phyloP scores from a whole-genome alignment of 2,329 filamentous ascomycete genomes.

The Aureobasidium sp. region DNA sequence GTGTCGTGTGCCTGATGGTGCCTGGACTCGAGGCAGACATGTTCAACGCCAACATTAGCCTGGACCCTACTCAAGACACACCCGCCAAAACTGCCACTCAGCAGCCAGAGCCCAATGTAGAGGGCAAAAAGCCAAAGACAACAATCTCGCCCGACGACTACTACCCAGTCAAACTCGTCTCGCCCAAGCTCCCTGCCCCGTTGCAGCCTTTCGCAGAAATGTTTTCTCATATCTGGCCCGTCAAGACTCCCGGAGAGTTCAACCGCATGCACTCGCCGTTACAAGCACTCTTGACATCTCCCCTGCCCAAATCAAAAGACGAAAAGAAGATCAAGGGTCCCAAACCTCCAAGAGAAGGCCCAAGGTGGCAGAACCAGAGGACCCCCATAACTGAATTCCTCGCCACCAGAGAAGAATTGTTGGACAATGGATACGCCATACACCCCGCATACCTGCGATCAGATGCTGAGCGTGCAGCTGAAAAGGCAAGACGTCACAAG shows the following conservation, averaged over 20 bases:
- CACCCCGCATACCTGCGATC: slow-evolving; percentile 68
- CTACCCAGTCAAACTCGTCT: slow-evolving; percentile 40
- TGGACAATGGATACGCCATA: slow-evolving; percentile 74
- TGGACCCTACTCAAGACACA: slow-evolving; percentile 14
- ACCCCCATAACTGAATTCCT: slow-evolving; percentile 79
- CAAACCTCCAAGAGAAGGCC: slow-evolving; percentile 56
- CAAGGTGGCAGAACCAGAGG: slow-evolving; percentile 64
- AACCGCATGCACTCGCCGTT: slow-evolving; percentile 81
- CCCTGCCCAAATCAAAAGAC: slow-evolving; percentile 61
- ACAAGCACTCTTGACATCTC: slow-evolving; percentile 71
- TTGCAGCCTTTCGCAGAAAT: slow-evolving; percentile 65
- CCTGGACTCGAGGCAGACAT: slow-evolving; percentile 86
- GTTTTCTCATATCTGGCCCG: slow-evolving; percentile 83
- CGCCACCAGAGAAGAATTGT: slow-evolving; percentile 63
- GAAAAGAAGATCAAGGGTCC: slow-evolving; percentile 56
- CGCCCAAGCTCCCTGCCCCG: slow-evolving; percentile 34
- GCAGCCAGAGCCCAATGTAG: neutral
- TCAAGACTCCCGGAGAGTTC: slow-evolving; percentile 78
- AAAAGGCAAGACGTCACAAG: slow-evolving; percentile 38
- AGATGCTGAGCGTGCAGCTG: slow-evolving; percentile 49
- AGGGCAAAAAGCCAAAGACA: slow-evolving; percentile 22
- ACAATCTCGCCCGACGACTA: slow-evolving; percentile 42
- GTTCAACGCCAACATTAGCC: slow-evolving; percentile 58
- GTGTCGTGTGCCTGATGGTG: slow-evolving; percentile 85
- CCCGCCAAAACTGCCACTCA: neutral